Evolutionary conservation across 2,329 filamentous ascomycete genomes (phyloP).

Genomic region (Drechmeria coniospora): DNA sequence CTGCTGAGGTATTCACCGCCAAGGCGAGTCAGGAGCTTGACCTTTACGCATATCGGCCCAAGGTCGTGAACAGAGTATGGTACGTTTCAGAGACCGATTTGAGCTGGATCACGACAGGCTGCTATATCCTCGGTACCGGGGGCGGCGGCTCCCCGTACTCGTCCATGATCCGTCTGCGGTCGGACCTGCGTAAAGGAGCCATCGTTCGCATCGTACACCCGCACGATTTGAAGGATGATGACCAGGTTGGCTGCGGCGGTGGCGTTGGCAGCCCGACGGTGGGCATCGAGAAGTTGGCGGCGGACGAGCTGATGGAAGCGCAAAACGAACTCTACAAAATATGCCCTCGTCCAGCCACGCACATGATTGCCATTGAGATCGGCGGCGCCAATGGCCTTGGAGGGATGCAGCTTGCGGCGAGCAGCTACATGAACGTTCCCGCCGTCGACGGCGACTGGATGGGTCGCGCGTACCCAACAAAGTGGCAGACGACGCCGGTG

Average conservation of each 20-base stretch:
- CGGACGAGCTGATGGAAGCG: slow-evolving; percentile 37
- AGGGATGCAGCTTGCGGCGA: slow-evolving; percentile 39
- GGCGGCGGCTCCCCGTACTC: slow-evolving; percentile 42
- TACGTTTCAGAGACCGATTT: slow-evolving; percentile 42
- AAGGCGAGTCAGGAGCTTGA: slow-evolving; percentile 13
- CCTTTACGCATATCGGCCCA: slow-evolving; percentile 29
- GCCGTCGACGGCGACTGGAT: slow-evolving; percentile 41
- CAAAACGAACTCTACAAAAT: slow-evolving; percentile 38
- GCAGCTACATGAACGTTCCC: slow-evolving; percentile 33
- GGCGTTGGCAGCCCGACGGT: slow-evolving; percentile 45
- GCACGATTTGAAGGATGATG: slow-evolving; percentile 31
- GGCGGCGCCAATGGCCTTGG: slow-evolving; percentile 51
- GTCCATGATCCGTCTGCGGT: slow-evolving; percentile 32
- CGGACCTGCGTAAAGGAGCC: slow-evolving; percentile 33
- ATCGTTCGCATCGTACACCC: slow-evolving; percentile 35
- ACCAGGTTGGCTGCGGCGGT: slow-evolving; percentile 38
- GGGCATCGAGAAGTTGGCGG: slow-evolving; percentile 41
- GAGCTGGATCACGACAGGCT: slow-evolving; percentile 39
- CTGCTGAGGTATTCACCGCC: neutral
- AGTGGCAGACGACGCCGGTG: slow-evolving; percentile 39
- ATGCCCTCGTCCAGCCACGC: slow-evolving; percentile 29
- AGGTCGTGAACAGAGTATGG: slow-evolving; percentile 36
- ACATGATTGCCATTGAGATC: slow-evolving; percentile 48
- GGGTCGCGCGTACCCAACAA: slow-evolving; percentile 38
- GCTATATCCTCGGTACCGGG: slow-evolving; percentile 46